Conservation (phyloP, 1,139 yeast species). For the Yamadazyma atmosphaerica region DNA sequence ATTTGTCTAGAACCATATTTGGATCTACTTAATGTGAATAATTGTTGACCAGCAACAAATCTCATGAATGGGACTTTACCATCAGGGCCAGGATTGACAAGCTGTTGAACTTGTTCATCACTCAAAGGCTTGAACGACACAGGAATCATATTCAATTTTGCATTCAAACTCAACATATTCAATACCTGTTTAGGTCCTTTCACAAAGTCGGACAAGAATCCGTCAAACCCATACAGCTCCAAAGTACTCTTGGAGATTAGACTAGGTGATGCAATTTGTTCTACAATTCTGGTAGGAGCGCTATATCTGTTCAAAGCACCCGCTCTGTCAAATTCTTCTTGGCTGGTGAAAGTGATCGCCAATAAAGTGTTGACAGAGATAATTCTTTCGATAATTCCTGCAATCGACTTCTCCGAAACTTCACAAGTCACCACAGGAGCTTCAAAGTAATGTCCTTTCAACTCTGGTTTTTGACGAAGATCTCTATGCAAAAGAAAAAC, state of each 20-base stretch:
- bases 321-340: slow-evolving; percentile 30
- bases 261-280: slow-evolving; percentile 11
- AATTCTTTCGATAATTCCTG: slow-evolving; percentile 57
- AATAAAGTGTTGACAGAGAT: slow-evolving; percentile 54
- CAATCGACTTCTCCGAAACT: slow-evolving; percentile 49
- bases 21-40: slow-evolving; percentile 55
- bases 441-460: slow-evolving; percentile 53
- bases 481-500: slow-evolving; percentile 32
- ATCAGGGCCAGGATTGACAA: slow-evolving; percentile 37
- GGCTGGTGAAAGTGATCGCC: slow-evolving; percentile 44
- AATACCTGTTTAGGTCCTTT: slow-evolving; percentile 77
- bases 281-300: slow-evolving; percentile 37
- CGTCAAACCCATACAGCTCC: slow-evolving; percentile 66
- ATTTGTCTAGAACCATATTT: slow-evolving; percentile 57
- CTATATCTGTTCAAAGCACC: slow-evolving; percentile 32
- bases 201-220: slow-evolving; percentile 69
- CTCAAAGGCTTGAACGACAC: slow-evolving; percentile 48
- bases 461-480: slow-evolving; percentile 29
- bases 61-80: slow-evolving; percentile 47
- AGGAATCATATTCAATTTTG: slow-evolving; percentile 64
- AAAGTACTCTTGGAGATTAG: slow-evolving; percentile 33
- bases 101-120: slow-evolving; percentile 37
- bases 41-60: slow-evolving; percentile 59
- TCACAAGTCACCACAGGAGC: slow-evolving; percentile 76
- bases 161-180: slow-evolving; percentile 66